A percentile compares a stretch with the other conserved stretches of the same genome.
phyloP scores from a whole-genome alignment of 768 basidiomycete genomes.

The Agrocybe praecox region DNA sequence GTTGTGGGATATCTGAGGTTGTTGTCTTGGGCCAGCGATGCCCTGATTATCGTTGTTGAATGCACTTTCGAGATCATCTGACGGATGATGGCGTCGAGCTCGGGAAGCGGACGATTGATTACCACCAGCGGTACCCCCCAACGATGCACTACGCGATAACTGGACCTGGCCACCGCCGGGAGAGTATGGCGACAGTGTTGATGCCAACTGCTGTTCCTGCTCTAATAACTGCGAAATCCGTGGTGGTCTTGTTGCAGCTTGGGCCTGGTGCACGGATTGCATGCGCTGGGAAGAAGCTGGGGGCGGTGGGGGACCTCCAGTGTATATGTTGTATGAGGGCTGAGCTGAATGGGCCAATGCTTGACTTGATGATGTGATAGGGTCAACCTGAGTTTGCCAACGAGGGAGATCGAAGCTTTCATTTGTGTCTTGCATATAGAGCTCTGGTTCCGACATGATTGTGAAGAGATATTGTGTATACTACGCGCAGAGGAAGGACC shows the following conservation, averaged over 20 bases:
- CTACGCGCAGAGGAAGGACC: conserved; percentile 4
- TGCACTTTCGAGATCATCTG: conserved; percentile 66
- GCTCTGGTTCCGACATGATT: conserved; percentile 75
- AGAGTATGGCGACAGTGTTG: conserved; percentile 50
- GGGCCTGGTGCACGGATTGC: conserved; percentile 49
- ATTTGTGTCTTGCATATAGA: conserved; percentile 78
- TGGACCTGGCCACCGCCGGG: conserved; percentile 51
- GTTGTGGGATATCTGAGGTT: conserved; percentile 42
- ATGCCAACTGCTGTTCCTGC: conserved; percentile 52
- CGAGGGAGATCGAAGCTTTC: conserved; percentile 82
- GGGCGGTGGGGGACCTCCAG: conserved; percentile 52
- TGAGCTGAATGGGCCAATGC: conserved; percentile 57
- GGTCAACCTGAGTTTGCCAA: conserved; percentile 69
- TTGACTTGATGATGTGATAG: conserved; percentile 44
- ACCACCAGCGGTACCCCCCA: conserved; percentile 49
- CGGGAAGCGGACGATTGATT: conserved; percentile 41
- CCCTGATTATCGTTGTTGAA: conserved; percentile 40
- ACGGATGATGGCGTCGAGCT: conserved; percentile 65
- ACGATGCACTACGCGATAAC: conserved; percentile 68
- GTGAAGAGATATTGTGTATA: conserved; percentile 17
- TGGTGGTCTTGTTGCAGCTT: conserved; percentile 49
- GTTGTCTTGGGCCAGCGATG: conserved; percentile 38
- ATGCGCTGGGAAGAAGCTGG: conserved; percentile 52
- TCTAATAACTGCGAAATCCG: conserved; percentile 70
- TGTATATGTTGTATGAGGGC: conserved; percentile 51